Evolutionary conservation across 768 basidiomycete species (phyloP).

Genomic region (Collybiopsis confluens): DNA sequence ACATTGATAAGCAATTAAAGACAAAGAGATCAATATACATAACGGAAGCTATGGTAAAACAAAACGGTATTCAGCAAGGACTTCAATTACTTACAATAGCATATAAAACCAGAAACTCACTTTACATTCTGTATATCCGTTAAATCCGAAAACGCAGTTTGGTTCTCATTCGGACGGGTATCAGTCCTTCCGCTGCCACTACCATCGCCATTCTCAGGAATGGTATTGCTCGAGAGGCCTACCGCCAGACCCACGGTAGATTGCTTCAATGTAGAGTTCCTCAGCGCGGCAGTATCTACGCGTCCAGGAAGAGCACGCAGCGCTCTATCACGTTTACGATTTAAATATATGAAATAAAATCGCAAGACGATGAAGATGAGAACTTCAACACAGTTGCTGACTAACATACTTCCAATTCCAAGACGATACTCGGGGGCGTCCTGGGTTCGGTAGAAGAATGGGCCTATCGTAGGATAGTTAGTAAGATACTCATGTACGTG

Average conservation of each 20-base stretch:
- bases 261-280: too few relatives aligned
- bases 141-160: conserved; percentile 10
- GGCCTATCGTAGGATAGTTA: too few relatives aligned
- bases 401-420: conserved; percentile 11
- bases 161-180: conserved; percentile 6
- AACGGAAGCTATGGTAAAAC: conserved; percentile 8
- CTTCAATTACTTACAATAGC: not conserved
- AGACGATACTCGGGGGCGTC: conserved; percentile 18
- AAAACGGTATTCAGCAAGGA: too few relatives aligned
- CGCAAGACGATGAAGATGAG: conserved; percentile 7
- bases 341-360: not conserved
- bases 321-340: conserved; percentile 2
- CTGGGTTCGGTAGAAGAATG: conserved; percentile 11
- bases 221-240: too few relatives aligned
- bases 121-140: conserved; percentile 11
- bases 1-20: too few relatives aligned
- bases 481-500: too few relatives aligned
- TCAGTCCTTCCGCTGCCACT: too few relatives aligned
- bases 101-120: conserved; percentile 2
- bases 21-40: too few relatives aligned
- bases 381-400: conserved; percentile 10
- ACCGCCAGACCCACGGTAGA: too few relatives aligned
- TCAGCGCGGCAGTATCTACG: too few relatives aligned
- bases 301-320: not conserved
- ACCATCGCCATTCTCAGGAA: too few relatives aligned